Evolutionary conservation across 148 eudicot genomes (phyloP).

Genomic region (Agrostemma githago): DNA sequence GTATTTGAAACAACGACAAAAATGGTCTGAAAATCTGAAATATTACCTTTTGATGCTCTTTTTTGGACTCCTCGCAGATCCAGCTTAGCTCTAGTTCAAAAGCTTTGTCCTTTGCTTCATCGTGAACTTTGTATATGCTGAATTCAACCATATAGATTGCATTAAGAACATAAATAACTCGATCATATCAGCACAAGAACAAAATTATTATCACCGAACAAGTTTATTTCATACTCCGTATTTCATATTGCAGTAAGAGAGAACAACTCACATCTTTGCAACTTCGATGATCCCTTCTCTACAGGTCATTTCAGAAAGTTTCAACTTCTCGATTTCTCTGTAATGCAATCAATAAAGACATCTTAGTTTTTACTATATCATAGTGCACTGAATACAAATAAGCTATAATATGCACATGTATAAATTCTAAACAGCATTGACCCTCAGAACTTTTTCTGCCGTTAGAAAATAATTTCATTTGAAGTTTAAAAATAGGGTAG

Average conservation of each 20-base stretch:
- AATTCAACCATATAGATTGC: slow-evolving; percentile 4
- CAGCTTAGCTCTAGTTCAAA: slow-evolving; percentile 97
- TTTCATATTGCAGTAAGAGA: neutral
- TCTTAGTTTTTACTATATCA: neutral
- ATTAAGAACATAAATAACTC: neutral
- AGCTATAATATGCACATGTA: neutral
- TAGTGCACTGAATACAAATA: neutral
- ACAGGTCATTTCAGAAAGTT: slow-evolving; percentile 95
- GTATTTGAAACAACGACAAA: neutral
- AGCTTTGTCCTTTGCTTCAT: slow-evolving; percentile 96
- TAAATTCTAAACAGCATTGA: neutral
- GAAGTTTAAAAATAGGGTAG: neutral
- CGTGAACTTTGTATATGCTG: slow-evolving; percentile 96
- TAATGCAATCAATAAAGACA: slow-evolving; percentile 1
- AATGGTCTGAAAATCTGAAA: neutral
- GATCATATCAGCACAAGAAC: neutral
- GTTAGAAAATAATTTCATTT: neutral
- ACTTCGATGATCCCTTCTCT: slow-evolving; percentile 90
- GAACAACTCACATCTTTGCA: slow-evolving; percentile 76
- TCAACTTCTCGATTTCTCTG: slow-evolving; percentile 91
- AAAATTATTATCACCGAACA: too few species aligned
- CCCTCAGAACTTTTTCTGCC: neutral
- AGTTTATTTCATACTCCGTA: too few species aligned
- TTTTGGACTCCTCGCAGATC: slow-evolving; percentile 96
- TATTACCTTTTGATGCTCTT: slow-evolving; percentile 83